A percentile compares a stretch with the other conserved stretches of the same genome.
Conservation (phyloP, 306 rosid species). For the Prunus fruticosa region DNA sequence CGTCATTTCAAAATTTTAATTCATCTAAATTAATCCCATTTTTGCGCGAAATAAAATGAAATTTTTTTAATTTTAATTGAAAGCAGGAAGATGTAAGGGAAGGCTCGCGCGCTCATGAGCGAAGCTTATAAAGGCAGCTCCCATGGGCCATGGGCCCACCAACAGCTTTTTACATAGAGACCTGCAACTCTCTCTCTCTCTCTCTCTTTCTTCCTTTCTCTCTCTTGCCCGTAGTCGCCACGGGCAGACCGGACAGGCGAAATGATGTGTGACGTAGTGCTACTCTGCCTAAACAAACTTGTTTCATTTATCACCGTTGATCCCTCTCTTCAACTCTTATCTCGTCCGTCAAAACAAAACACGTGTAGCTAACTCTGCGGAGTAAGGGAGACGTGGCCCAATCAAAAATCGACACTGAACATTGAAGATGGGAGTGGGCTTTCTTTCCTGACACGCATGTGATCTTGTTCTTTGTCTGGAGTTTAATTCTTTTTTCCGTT, state of each 20-base stretch:
- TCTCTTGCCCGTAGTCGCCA: constrained; percentile 1
- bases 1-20: constrained; percentile 28
- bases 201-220: background rate
- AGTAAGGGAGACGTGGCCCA: constrained; percentile 29
- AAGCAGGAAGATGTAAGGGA: background rate
- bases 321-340: background rate
- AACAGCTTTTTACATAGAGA: constrained; percentile 9
- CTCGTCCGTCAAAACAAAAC: background rate
- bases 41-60: background rate
- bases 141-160: background rate
- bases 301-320: constrained; percentile 21
- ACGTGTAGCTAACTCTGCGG: constrained; percentile 26
- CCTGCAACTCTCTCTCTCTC: background rate
- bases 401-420: constrained; percentile 9
- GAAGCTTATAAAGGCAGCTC: constrained; percentile 3
- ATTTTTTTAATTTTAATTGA: background rate
- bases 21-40: background rate
- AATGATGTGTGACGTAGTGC: constrained; percentile 13
- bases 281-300: constrained; percentile 8
- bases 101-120: constrained; percentile 11
- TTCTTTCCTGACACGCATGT: constrained; percentile 43
- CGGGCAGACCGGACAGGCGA: constrained; percentile 22
- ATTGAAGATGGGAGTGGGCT: background rate
- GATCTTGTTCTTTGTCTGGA: constrained; percentile 13
- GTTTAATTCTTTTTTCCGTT: background rate